Evolutionary conservation across 2,329 filamentous ascomycete genomes (phyloP).

Genomic region (Epichloe aotearoae): DNA sequence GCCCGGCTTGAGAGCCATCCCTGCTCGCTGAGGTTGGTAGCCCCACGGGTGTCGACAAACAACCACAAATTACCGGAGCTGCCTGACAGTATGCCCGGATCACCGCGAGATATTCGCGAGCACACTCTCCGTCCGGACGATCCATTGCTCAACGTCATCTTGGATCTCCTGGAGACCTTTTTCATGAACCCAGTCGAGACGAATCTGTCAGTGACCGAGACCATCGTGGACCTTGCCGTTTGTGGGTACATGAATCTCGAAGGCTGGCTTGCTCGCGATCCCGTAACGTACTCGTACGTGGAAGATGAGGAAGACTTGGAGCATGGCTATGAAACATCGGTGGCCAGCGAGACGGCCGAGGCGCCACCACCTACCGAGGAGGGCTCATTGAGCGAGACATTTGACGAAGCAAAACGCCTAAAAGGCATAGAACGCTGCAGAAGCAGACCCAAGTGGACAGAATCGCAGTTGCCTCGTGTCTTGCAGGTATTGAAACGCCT

Average conservation of each 20-base stretch:
- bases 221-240: slow-evolving; percentile 66
- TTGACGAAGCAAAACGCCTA: slow-evolving; percentile 23
- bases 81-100: slow-evolving; percentile 43
- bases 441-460: slow-evolving; percentile 39
- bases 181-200: slow-evolving; percentile 85
- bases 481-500: slow-evolving; percentile 46
- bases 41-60: slow-evolving; percentile 42
- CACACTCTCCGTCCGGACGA: slow-evolving; percentile 52
- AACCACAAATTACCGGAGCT: slow-evolving; percentile 43
- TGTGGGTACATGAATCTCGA: slow-evolving; percentile 79
- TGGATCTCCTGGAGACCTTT: slow-evolving; percentile 64
- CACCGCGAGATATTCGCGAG: slow-evolving; percentile 44
- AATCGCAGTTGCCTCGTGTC: slow-evolving; percentile 37
- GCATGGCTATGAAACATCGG: slow-evolving; percentile 4
- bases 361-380: not conserved
- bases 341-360: slow-evolving; percentile 4
- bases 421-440: slow-evolving; percentile 37
- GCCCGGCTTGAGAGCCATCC: slow-evolving; percentile 57
- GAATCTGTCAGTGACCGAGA: slow-evolving; percentile 77
- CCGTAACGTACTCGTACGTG: slow-evolving; percentile 42
- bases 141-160: slow-evolving; percentile 49
- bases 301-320: slow-evolving; percentile 23
- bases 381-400: not conserved
- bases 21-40: slow-evolving; percentile 57
- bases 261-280: slow-evolving; percentile 75